These are phyloP conservation scores for Cryptococcus sp. DNA, from an alignment of 1,284 basidiomycete species.

Conservation along the genomic window DNA sequence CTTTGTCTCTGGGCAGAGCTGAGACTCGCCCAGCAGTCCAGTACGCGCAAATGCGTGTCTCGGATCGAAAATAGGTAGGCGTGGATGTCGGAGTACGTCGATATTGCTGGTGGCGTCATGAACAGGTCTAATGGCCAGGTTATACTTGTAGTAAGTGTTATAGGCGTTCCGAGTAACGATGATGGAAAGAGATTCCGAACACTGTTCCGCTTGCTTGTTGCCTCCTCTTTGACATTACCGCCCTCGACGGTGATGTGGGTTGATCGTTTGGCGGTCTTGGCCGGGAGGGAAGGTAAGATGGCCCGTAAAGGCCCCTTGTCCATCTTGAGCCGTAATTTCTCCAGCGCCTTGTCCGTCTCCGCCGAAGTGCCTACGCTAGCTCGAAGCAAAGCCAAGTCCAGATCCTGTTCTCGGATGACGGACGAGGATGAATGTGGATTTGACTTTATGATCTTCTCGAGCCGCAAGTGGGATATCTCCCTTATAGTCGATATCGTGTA, in stretches of 20 bases:
- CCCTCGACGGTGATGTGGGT: background rate
- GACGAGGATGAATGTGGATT: constrained; percentile 57
- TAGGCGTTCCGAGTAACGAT: constrained; percentile 73
- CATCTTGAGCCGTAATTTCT: constrained; percentile 69
- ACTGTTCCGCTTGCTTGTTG: constrained; percentile 9
- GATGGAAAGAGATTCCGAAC: constrained; percentile 62
- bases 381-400: constrained; percentile 75
- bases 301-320: constrained; percentile 76
- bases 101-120: constrained; percentile 71
- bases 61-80: constrained; percentile 79
- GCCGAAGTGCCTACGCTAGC: constrained; percentile 81
- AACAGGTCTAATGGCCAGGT: constrained; percentile 88
- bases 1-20: constrained; percentile 78
- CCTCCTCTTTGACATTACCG: background rate
- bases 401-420: constrained; percentile 81
- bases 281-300: constrained; percentile 64
- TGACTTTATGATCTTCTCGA: constrained; percentile 69
- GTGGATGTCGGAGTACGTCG: constrained; percentile 74
- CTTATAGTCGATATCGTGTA: constrained; percentile 76
- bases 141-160: constrained; percentile 68
- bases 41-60: constrained; percentile 75
- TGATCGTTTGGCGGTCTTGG: background rate
- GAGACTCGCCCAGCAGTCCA: constrained; percentile 77
- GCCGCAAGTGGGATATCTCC: constrained; percentile 75
- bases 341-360: constrained; percentile 72